Evolutionary conservation across 2,329 filamentous ascomycete genomes (phyloP), one percentile per base, ranked within the genome.

Genomic region (Fusarium sacchari): DNA sequence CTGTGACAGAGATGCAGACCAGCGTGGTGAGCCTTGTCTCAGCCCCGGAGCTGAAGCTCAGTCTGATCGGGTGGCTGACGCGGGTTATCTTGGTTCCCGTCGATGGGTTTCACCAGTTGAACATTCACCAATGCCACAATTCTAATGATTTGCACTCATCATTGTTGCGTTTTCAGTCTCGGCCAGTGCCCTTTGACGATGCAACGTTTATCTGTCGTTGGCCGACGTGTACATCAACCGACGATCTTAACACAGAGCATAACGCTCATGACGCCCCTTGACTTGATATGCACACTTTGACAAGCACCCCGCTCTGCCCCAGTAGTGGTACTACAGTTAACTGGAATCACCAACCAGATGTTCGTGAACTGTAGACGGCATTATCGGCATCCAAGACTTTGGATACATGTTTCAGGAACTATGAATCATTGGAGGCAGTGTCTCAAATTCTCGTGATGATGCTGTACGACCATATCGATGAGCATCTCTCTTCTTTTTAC

Each of bases 41-140:
- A 64, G 60, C 42, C 50, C 53, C 59, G 47, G 57, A 71, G 72
- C 69, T 75, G 69, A 65, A 66, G 36, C 60, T 59, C 58, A 61
- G 40, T 70, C 64, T 62, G 26, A 44, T 66, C 70, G 67, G 64
- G 67, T 72, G 72, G 67, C 67, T 75, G 60, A 62, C 44, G 58
- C 67, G 64, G 55, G 69, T 53, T 70, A 67, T 68, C 44, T 66
- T 67, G 52, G 61, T 69, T 75, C 52, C 68, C 65, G 71, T 72
- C 50, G 52, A 72, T 72, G 60, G 28, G 71, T 73, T 74, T 73
- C 71, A 74, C 63, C 56, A 57, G 34, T 55, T 62, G 50, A 57
- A 65, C 59, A 64, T 43, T 60, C 34, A 60, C 32, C 22, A 49
- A 64, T 74, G 67, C 59, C 50, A 61, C 60, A 53, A 71, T 71